Evolutionary conservation across 148 eudicot species (phyloP), one percentile per base, ranked within the genome.

Genomic region (Persicaria tinctoria): DNA sequence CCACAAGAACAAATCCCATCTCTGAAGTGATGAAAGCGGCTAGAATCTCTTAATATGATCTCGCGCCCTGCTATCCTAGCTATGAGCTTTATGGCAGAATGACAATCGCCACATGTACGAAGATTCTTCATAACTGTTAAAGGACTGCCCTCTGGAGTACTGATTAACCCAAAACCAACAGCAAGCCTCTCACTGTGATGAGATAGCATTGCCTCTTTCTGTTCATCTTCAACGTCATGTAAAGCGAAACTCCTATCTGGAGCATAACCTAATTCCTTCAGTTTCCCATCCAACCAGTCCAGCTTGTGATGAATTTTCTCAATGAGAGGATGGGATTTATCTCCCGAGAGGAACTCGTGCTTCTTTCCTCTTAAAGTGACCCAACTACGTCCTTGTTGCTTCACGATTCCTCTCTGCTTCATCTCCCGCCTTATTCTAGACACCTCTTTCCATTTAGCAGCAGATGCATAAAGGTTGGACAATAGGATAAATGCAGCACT

Each of bases 391-490:
- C 88, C 91, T 54, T 79, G 76, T 76, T 83, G 85, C 81, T 86
- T 87, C 57, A 74, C 38, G 8, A 76, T 46, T 55, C 85, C 84
- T 64, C 68, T 86, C 68, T 46, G 81, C 79, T 80, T 84, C 89
- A 90, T 90, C 59, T 77, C 78, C 49, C 46, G 53, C 77, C 92
- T 85, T 66, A 88, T 70, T 78, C 90, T 90, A 6, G 92, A 85
- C 62, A 83, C 97, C 74, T 93, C 95, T 32, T 47, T 81, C 95
- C 98, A 91, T 82, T 86, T 85, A 76, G 86, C 87, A 72, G 82
- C 76, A 18, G 85, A 83, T 50, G 98, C 98, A 82, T 89, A 93
- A 53, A 93, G 76, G 77, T 93, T 93, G 32, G 98, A 93, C 78
- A 93, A 77, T 46, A 88, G 75, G 6, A 87, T 84, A 76, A 91